Conservation (phyloP, 169 alveolate species). For the Plasmodium vivax region DNA sequence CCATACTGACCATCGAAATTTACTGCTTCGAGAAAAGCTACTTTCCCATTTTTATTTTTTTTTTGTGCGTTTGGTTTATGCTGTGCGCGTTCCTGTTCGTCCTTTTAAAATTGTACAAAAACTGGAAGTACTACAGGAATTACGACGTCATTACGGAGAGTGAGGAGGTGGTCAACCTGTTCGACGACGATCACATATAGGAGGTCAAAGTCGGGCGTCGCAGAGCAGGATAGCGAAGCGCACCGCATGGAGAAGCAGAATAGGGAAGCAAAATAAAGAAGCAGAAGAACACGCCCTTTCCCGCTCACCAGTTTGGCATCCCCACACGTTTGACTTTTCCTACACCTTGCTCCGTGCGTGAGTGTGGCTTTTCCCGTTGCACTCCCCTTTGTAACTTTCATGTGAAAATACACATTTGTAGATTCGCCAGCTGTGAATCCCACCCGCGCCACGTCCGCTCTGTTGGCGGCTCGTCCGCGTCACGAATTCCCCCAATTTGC, state of each 20-base stretch:
- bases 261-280: no score
- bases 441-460: background rate
- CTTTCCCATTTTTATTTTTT: slow-evolving; percentile 13
- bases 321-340: background rate
- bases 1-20: slow-evolving; percentile 6
- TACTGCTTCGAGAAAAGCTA: slow-evolving; percentile 32
- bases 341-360: background rate
- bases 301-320: background rate
- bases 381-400: background rate
- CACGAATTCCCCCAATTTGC: background rate
- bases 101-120: slow-evolving; percentile 36
- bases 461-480: background rate
- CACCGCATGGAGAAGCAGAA: background rate
- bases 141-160: slow-evolving; percentile 20
- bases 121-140: slow-evolving; percentile 51
- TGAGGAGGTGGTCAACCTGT: slow-evolving; percentile 19
- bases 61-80: background rate
- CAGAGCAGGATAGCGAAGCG: background rate
- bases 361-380: background rate
- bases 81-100: slow-evolving; percentile 29
- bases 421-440: background rate
- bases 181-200: slow-evolving; percentile 46
- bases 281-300: background rate
- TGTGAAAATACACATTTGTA: background rate
- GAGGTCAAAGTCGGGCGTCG: background rate